A percentile compares a stretch with the other conserved stretches of the same genome.
These are phyloP conservation scores for Sarocladium oryzae DNA, from an alignment of 2,329 filamentous ascomycete genomes.

Conservation along the genomic window DNA sequence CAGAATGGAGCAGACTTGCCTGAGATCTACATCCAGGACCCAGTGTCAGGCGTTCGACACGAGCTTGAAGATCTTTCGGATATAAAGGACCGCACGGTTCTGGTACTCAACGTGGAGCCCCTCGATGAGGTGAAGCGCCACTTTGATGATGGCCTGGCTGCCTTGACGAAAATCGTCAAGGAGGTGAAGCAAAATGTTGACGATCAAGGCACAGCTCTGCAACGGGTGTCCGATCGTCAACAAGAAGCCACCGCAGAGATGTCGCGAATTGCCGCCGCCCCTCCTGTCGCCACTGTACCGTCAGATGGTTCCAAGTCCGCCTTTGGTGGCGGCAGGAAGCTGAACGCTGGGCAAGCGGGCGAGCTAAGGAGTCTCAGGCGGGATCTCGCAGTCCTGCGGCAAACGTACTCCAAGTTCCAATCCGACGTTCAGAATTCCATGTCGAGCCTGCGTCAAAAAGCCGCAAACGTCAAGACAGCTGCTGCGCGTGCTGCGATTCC, in stretches of 20 bases:
- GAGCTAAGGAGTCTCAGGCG: constrained; percentile 79
- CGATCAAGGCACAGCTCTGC: constrained; percentile 74
- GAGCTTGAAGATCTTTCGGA: constrained; percentile 90
- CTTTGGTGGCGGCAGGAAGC: constrained; percentile 31
- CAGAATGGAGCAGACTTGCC: constrained; percentile 87
- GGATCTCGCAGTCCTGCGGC: constrained; percentile 83
- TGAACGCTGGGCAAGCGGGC: constrained; percentile 57
- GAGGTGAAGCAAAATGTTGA: constrained; percentile 78
- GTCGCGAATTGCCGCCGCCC: constrained; percentile 48
- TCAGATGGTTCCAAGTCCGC: constrained; percentile 33
- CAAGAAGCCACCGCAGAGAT: constrained; percentile 86
- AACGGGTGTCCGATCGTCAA: constrained; percentile 84
- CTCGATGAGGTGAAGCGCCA: constrained; percentile 95
- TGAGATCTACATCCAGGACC: constrained; percentile 97
- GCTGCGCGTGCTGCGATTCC: constrained; percentile 67
- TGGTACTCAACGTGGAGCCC: constrained; percentile 90
- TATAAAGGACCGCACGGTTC: constrained; percentile 87
- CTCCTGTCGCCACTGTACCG: constrained; percentile 34
- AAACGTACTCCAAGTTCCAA: constrained; percentile 89
- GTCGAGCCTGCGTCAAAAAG: constrained; percentile 75
- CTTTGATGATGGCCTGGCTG: constrained; percentile 84
- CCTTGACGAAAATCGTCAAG: constrained; percentile 76
- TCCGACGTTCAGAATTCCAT: constrained; percentile 85
- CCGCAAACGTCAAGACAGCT: constrained; percentile 68
- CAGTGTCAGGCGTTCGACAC: constrained; percentile 90